A percentile compares a stretch with the other conserved stretches of the same genome.
Evolutionary conservation across 2,329 filamentous ascomycete species (phyloP).

Genomic region (Truncatella angustata): DNA sequence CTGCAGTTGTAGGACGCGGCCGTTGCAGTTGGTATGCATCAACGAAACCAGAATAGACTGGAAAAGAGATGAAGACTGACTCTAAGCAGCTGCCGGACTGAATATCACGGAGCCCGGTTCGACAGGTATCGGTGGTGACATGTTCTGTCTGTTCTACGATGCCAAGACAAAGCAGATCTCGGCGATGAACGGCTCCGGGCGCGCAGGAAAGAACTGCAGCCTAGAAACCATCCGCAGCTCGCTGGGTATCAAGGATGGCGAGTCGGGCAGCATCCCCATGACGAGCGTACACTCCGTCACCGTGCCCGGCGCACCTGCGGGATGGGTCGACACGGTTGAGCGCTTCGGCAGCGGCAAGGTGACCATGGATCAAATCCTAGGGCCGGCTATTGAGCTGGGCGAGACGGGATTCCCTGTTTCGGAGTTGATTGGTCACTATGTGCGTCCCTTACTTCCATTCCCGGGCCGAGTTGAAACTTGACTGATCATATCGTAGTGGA

Average conservation of each 20-base stretch:
- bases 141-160: slow-evolving; percentile 94
- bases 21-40: slow-evolving; percentile 81
- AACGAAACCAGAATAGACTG: no score
- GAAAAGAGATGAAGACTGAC: no score
- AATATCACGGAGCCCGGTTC: slow-evolving; percentile 92
- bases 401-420: slow-evolving; percentile 90
- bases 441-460: slow-evolving; percentile 40
- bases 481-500: slow-evolving; percentile 59
- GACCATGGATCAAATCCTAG: slow-evolving; percentile 71
- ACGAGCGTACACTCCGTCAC: slow-evolving; percentile 78
- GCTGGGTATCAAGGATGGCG: slow-evolving; percentile 61
- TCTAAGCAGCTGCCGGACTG: slow-evolving; percentile 71
- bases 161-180: slow-evolving; percentile 78
- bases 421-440: slow-evolving; percentile 68
- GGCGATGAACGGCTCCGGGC: slow-evolving; percentile 91
- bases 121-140: slow-evolving; percentile 94
- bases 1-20: slow-evolving; percentile 69
- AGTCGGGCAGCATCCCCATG: slow-evolving; percentile 66
- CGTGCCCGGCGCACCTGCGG: slow-evolving; percentile 85
- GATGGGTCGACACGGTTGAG: slow-evolving; percentile 88
- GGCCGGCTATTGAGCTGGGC: slow-evolving; percentile 79
- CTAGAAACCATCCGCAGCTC: slow-evolving; percentile 69
- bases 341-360: slow-evolving; percentile 87
- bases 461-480: no score
- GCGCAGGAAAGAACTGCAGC: slow-evolving; percentile 67